These are phyloP conservation scores for Colletotrichum tofieldiae DNA, from an alignment of 2,329 filamentous ascomycete species.

Conservation along the genomic window DNA sequence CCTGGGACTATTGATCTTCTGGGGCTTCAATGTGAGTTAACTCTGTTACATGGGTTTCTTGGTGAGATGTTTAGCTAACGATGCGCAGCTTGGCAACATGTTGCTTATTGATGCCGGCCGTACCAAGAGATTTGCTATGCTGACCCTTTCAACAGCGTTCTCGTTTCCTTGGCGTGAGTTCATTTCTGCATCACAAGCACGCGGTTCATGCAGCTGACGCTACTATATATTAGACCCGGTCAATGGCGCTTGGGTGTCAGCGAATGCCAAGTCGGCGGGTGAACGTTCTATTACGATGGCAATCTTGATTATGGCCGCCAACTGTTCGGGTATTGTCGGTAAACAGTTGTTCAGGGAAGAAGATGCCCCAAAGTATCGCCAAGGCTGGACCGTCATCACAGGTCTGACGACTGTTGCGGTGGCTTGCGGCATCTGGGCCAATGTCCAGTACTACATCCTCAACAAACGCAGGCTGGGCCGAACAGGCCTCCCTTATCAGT, in stretches of 20 bases:
- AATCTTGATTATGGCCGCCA: constrained; percentile 53
- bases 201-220: constrained; percentile 15
- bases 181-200: not conserved
- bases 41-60: constrained; percentile 6
- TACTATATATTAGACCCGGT: constrained; percentile 42
- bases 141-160: constrained; percentile 48
- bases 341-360: constrained; percentile 51
- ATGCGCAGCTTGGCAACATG: constrained; percentile 38
- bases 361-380: constrained; percentile 50
- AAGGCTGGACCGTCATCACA: constrained; percentile 49
- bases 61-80: not conserved
- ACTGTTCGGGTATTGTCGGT: constrained; percentile 51
- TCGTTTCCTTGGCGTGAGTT: constrained; percentile 51
- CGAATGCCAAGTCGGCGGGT: constrained; percentile 49
- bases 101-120: constrained; percentile 28
- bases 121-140: constrained; percentile 47
- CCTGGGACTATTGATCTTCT: constrained; percentile 49
- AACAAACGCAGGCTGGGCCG: constrained; percentile 34
- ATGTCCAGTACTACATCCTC: constrained; percentile 40
- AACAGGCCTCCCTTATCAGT: constrained; percentile 30
- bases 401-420: constrained; percentile 39
- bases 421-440: constrained; percentile 37
- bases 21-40: constrained; percentile 47
- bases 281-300: constrained; percentile 53
- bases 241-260: constrained; percentile 52